Evolutionary conservation across 176 grass and related monocot genomes (phyloP).

Genomic region (Oryza meridionalis): DNA sequence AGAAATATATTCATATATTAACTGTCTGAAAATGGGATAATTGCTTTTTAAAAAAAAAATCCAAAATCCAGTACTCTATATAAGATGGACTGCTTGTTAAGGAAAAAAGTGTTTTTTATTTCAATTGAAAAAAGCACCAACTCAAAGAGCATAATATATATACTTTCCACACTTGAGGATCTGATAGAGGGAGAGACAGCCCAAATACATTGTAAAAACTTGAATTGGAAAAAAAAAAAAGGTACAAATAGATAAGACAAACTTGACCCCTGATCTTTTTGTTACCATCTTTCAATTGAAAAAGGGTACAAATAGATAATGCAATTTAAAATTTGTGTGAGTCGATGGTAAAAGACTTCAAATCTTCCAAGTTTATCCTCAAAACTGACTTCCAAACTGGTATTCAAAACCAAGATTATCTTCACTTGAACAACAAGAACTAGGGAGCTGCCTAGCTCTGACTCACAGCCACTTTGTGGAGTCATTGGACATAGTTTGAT

Average conservation of each 20-base stretch:
- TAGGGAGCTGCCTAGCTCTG: not conserved
- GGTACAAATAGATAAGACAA: not conserved
- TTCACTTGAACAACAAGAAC: not conserved
- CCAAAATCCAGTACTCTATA: not conserved
- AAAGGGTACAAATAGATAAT: not conserved
- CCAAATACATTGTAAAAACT: no score
- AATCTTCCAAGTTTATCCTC: not conserved
- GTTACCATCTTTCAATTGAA: not conserved
- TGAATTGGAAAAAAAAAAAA: no score
- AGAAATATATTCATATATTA: not conserved
- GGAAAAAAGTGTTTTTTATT: no score
- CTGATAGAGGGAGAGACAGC: no score
- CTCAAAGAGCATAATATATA: no score
- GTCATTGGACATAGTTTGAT: not conserved
- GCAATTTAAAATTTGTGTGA: not conserved
- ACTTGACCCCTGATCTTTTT: not conserved
- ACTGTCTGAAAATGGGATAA: not conserved
- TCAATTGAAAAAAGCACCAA: no score
- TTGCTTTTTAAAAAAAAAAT: not conserved
- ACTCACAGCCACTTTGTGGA: slow-evolving; percentile 11
- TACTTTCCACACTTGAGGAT: no score
- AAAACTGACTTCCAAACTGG: not conserved
- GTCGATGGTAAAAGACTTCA: not conserved
- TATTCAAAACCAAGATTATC: not conserved
- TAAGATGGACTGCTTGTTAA: no score